Conservation (phyloP, 768 basidiomycete genomes). For the Collybiopsis luxurians region DNA sequence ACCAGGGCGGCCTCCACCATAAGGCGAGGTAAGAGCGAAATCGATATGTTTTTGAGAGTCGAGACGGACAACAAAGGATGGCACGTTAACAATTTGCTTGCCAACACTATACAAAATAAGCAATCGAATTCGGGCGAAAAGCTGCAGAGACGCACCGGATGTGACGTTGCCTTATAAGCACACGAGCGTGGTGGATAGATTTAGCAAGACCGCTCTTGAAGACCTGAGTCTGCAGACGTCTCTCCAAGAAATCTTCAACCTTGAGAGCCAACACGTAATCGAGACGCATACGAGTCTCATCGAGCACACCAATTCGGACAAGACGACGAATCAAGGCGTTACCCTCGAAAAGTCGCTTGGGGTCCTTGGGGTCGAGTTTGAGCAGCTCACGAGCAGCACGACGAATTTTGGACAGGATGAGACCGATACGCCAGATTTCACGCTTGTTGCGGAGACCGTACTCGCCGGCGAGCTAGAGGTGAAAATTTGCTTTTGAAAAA, state of each 20-base stretch:
- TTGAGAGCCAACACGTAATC: constrained; percentile 99
- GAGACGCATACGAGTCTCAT: constrained; percentile 98
- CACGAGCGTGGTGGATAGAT: constrained; percentile 97
- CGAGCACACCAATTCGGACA: constrained; percentile 99
- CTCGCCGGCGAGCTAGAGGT: constrained; percentile 90
- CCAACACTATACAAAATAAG: constrained; percentile 67
- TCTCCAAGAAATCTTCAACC: constrained; percentile 99
- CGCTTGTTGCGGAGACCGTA: constrained; percentile 99
- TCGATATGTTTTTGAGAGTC: constrained; percentile 99
- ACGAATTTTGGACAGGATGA: constrained; percentile 98
- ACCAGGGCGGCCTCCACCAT: constrained; percentile 91
- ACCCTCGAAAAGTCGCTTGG: constrained; percentile 99
- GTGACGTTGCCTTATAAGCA: constrained; percentile 96
- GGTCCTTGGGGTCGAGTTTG: constrained; percentile 99
- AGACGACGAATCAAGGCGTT: constrained; percentile 95
- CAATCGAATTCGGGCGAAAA: constrained; percentile 1
- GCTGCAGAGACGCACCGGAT: constrained; percentile 68
- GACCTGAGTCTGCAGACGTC: constrained; percentile 97
- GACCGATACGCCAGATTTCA: constrained; percentile 99
- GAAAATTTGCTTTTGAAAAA: constrained; percentile 6
- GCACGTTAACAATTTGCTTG: constrained; percentile 98
- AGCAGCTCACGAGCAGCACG: constrained; percentile 99
- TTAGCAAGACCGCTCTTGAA: constrained; percentile 99
- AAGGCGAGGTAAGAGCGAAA: constrained; percentile 95
- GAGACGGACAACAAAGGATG: constrained; percentile 97